A percentile compares a stretch with the other conserved stretches of the same genome.
Evolutionary conservation across 2,329 filamentous ascomycete species (phyloP).

Genomic region (Fulvia fulva): DNA sequence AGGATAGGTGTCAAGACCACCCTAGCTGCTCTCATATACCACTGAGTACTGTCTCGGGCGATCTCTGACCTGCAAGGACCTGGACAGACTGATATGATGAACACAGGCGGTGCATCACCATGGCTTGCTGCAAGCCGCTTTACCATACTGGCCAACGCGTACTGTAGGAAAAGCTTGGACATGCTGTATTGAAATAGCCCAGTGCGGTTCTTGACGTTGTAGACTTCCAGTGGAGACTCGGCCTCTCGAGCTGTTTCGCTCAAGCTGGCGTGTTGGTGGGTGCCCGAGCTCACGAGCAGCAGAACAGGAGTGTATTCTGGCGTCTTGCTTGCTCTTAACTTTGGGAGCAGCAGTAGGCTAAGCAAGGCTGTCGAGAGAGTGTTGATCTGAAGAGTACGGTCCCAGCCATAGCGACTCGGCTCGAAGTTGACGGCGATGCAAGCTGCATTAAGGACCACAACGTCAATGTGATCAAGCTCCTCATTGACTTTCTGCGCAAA

Average conservation of each 20-base stretch:
- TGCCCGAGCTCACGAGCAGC: conserved; percentile 17
- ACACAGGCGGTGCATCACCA: conserved; percentile 1
- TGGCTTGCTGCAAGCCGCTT: not conserved
- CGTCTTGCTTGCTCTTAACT: conserved; percentile 21
- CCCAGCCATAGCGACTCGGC: conserved; percentile 35
- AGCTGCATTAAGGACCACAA: conserved; percentile 41
- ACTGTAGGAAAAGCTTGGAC: conserved; percentile 20
- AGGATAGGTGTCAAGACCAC: conserved; percentile 1
- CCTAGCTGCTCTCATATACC: not conserved
- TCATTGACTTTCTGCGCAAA: conserved; percentile 28
- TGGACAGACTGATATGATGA: conserved; percentile 11
- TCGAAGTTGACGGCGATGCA: conserved; percentile 25
- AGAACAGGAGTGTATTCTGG: conserved; percentile 14
- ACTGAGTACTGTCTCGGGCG: not conserved
- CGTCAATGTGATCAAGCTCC: conserved; percentile 30
- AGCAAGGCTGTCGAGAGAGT: conserved; percentile 54
- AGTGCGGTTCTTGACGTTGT: not conserved
- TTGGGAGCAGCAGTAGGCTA: conserved; percentile 47
- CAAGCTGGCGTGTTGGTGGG: not conserved
- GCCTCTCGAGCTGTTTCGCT: not conserved
- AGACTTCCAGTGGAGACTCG: conserved; percentile 5
- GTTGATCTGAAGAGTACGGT: conserved; percentile 54
- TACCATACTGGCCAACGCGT: conserved; percentile 7
- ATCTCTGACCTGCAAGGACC: conserved; percentile 3
- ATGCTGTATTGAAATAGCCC: conserved; percentile 9